phyloP scores from a whole-genome alignment of 2,329 filamentous ascomycete genomes.

The Cladophialophora psammophila region DNA sequence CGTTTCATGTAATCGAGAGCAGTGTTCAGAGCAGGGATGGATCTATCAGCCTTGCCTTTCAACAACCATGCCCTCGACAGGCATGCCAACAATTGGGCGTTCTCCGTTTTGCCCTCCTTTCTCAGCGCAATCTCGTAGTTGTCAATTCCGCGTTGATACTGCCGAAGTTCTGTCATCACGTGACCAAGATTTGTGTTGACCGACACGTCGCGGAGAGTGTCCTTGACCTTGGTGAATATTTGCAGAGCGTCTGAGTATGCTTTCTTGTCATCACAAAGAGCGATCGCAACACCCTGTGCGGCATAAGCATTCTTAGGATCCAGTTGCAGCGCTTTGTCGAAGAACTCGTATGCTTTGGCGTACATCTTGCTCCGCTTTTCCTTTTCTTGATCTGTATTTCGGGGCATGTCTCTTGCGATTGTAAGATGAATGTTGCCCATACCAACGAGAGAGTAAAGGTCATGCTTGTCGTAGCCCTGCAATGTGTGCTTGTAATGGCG shows the following conservation, averaged over 20 bases:
- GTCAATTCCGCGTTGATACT: slow-evolving; percentile 91
- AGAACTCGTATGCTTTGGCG: slow-evolving; percentile 93
- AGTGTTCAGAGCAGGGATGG: slow-evolving; percentile 67
- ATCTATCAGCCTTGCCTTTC: slow-evolving; percentile 75
- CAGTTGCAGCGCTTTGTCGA: slow-evolving; percentile 94
- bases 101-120: slow-evolving; percentile 62
- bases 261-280: slow-evolving; percentile 91
- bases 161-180: slow-evolving; percentile 86
- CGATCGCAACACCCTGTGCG: slow-evolving; percentile 93
- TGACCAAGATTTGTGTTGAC: slow-evolving; percentile 94
- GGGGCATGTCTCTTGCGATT: slow-evolving; percentile 91
- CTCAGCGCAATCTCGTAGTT: slow-evolving; percentile 86
- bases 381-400: slow-evolving; percentile 86
- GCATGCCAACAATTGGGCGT: slow-evolving; percentile 81
- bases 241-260: slow-evolving; percentile 82
- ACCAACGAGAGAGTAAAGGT: slow-evolving; percentile 92
- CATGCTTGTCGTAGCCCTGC: slow-evolving; percentile 94
- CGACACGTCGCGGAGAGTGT: slow-evolving; percentile 86
- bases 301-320: slow-evolving; percentile 96
- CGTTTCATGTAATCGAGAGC: slow-evolving; percentile 69
- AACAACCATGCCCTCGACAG: slow-evolving; percentile 87
- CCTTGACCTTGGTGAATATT: slow-evolving; percentile 88
- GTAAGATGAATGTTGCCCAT: slow-evolving; percentile 96
- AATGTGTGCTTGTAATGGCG: slow-evolving; percentile 96
- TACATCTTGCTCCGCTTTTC: slow-evolving; percentile 89